These are phyloP conservation scores for Acer saccharum DNA, from an alignment of 345 rosid genomes.

Conservation along the genomic window DNA sequence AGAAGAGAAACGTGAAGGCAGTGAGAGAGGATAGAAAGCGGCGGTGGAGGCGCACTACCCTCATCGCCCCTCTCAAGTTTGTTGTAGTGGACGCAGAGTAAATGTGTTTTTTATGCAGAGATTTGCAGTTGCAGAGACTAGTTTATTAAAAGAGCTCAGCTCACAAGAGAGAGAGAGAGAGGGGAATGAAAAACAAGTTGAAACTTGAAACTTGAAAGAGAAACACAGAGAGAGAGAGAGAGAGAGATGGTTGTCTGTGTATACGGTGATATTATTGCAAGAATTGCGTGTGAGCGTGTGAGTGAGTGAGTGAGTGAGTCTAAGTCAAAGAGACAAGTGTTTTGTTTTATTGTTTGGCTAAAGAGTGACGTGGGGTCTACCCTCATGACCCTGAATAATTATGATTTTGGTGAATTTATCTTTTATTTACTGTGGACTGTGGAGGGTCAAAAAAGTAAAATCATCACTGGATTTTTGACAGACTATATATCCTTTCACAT, in stretches of 20 bases:
- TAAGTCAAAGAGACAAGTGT: constrained; percentile 40
- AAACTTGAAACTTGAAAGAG: constrained; percentile 6
- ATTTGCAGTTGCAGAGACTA: neutral
- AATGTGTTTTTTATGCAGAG: neutral
- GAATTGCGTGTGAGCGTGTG: constrained; percentile 10
- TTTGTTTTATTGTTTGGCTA: constrained; percentile 39
- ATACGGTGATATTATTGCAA: constrained; percentile 5
- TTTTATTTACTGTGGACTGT: neutral
- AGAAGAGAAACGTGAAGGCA: constrained; percentile 57
- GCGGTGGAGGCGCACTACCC: constrained; percentile 36
- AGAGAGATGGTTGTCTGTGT: neutral
- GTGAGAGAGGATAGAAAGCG: constrained; percentile 34
- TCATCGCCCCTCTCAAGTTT: constrained; percentile 46
- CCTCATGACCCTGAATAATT: constrained; percentile 24
- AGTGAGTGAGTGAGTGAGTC: constrained; percentile 22
- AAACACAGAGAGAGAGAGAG: neutral
- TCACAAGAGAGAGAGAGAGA: neutral
- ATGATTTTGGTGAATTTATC: neutral
- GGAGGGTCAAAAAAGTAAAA: neutral
- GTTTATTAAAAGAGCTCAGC: neutral
- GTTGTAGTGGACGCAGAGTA: constrained; percentile 13
- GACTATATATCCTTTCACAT: neutral
- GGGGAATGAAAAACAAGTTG: neutral
- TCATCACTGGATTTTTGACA: neutral
- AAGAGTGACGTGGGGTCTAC: constrained; percentile 18